Base-by-base conservation (phyloP, 148 eudicot species). In the Tetragonia tetragonoides region DNA sequence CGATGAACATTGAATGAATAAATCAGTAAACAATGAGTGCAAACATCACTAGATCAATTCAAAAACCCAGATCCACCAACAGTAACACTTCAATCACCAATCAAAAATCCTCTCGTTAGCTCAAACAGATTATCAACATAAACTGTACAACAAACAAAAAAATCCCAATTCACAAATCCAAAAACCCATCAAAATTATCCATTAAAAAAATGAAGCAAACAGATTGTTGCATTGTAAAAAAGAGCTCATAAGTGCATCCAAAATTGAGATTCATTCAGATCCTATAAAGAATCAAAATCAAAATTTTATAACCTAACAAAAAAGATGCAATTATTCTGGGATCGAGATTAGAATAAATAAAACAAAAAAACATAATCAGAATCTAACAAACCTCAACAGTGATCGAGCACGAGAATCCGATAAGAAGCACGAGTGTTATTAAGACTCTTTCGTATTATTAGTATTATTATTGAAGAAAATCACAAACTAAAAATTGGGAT, bases 321-420 rank as follows among this genome's bases (percentile, higher is more conserved):
- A 10, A 47, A 69, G 1, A 28, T 18, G 47, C 12, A 24, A 5
- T 37, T 47, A n/a, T 21, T 3, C 7, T 39, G 46, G 39, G 15
- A 9, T 68, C 20, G 72, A 21, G 15, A 28, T 28, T 28, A 28
- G 34, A 28, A 28, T 28, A 28, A 28, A 28, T 28, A 28, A 28
- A 28, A n/a, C n/a, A n/a, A n/a, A 0, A 28, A 71, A 28, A 49
- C 2, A 6, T 16, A 28, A 71, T 49, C 21, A 71, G 61, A 71
- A 20, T 71, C 34, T 0, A 77, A 54, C 69, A 21, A 51, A 83
- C 83, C 82, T 77, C 47, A 78, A 75, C 51, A 56, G n/a, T 42
- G 63, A 79, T 70, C 70, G 60, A 79, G 18, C 37, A 63, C 28
- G 42, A 56, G n/a, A 59, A 42, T 49, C 60, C 61, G 57, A 79